Evolutionary conservation across 176 grass and related monocot genomes (phyloP), one percentile per base, ranked within the genome.

Genomic region (Raddia guianensis): DNA sequence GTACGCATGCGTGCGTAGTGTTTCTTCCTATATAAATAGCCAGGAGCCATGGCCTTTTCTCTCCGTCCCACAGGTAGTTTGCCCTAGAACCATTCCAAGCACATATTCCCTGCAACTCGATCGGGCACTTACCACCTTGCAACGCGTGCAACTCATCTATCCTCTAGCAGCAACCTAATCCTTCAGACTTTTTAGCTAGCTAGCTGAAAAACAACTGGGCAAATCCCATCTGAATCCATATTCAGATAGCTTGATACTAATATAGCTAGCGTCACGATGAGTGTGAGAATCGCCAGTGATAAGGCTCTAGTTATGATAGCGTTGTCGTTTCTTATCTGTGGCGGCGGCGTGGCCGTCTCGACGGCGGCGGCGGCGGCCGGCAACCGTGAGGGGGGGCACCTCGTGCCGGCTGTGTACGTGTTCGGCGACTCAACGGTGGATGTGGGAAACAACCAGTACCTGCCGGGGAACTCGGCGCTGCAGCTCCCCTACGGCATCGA

Each of bases 381-480:
- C 16, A 2, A n/a, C 12, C 6, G 21, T 2, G 14, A 37, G 70
- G 86, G 75, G 81, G 76, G 74, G 75, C 75, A 74, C 75, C 55
- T 80, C 8, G 89, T 91, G 47, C 89, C 89, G 43, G 82, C 82
- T 60, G 53, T 91, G 78, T 89, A 91, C 67, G 86, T 91, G 66
- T 91, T 91, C 74, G 89, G 89, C 57, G 86, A 89, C 76, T 91
- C 82, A 0, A 91, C 86, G 40, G 82, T 88, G 66, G 89, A 91
- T 44, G 89, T 86, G 5, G 86, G 89, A 46, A 91, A 91, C 86
- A 91, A 85, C 81, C 52, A 82, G 69, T 89, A 81, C 68, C 69
- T 85, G 71, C 85, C 81, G 43, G 86, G 53, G 66, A 77, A 73
- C 15, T 19, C 46, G 6, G 52, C 44, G 82, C 81, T 45, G 55